Base-by-base conservation (phyloP, 2,329 filamentous ascomycete species). In the Paraconiothyrium brasiliense region DNA sequence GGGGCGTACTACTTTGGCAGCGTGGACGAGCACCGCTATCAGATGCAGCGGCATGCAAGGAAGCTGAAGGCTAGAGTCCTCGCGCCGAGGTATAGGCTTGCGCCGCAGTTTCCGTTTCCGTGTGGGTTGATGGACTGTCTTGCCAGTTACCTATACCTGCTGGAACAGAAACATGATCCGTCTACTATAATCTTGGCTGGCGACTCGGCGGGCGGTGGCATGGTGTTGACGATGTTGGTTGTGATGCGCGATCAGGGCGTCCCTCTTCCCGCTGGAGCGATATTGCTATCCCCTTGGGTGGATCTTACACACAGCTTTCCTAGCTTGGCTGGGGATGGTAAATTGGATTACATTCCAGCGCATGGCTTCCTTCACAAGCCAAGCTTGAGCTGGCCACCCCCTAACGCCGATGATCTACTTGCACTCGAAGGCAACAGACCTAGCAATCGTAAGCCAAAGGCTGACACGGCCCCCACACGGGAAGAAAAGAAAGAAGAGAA, bases 1-100 rank as follows among this genome's bases (percentile, higher is more conserved):
- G 94, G 94, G 7, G 94, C 92, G 22, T 98, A 97, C 80, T 99
- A 90, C 80, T 98, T 99, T 76, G 94, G 95, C 14, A 96, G 93
- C 70, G 90, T 97, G 41, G 94, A 97, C 74, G 94, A 97, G 78
- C 95, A 98, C 82, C 89, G 95, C n/a, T 98, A 98, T 80, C 94
- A 98, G 84, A 89, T 99, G 85, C 95, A 99, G 79, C 87, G 94
- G 52, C 94, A 98, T 84, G 95, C 95, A 32, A 87, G 95, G 57
- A 98, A 98, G 80, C 85, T 99, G 63, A 93, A 95, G 78, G 94
- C 93, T 20, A 86, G 93, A 58, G 91, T 97, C 8, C 89, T 98
- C 77, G 93, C 94, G 67, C 85, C 94, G 5, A 84, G 89, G 63
- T 99, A 98, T 78, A 88, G 95, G 44, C 84, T 99, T 34, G 88